Base-by-base conservation (phyloP, 202 grass and related monocot genomes). In the Bolboschoenoplectus hybrid region DNA sequence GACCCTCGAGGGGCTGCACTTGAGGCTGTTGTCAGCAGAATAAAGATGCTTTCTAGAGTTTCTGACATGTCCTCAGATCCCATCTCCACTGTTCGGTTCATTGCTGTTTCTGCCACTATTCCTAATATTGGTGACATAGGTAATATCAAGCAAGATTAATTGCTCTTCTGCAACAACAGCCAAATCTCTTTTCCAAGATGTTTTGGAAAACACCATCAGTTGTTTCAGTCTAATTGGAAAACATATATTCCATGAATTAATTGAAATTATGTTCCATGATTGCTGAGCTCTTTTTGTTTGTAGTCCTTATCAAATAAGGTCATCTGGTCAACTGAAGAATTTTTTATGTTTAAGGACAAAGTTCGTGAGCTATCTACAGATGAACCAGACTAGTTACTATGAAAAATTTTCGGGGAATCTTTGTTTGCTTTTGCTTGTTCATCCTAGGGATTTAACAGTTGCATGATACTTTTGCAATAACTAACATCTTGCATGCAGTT, bases 31-130 rank as follows among this genome's bases (percentile, higher is more conserved):
- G 51, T 98, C 83, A 95, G 93, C 41, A 93, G 96, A 87, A 90
- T 95, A 87, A 98, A 98, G 88, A 98, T 95, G 96, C 87, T 98
- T 85, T 98, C 96, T 84, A 83, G 82, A 67, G 81, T 86, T 63
- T 46, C 73, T 79, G 81, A 90, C 73, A 92, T 98, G 96, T 85
- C 81, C 49, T 88, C 77, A 79, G 34, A 51, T 89, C 87, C 96
- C 87, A 67, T 98, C 74, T 88, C 90, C 60, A 86, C 81, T 86
- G 96, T 92, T 88, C 89, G 96, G 56, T 94, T 98, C 61, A 55
- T 98, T 87, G 89, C 96, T 84, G 91, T 95, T 90, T 98, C 96
- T 81, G 93, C 93, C 51, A 98, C 93, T 82, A 95, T 98, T 70
- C 92, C 93, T 88, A 98, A 98, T 88, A 89, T 92, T 66, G 84